phyloP scores from a whole-genome alignment of 225 moss, liverwort and hornwort genomes.

The Physcomitrium patens region DNA sequence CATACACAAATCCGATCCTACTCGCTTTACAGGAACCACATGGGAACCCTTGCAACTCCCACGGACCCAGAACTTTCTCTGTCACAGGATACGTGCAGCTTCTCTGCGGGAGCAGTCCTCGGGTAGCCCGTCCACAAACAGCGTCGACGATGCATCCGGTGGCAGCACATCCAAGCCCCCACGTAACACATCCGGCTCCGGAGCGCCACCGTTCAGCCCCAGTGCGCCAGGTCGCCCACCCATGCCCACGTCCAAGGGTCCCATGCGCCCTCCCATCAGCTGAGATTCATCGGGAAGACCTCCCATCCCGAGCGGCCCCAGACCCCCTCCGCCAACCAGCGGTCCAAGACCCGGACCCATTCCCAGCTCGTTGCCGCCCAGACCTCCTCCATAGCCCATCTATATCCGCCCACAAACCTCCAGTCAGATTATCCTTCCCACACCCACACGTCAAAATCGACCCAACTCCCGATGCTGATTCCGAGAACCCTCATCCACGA shows the following conservation, averaged over 20 bases:
- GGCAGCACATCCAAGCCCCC: constrained; percentile 92
- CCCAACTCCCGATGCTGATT: too few relatives aligned
- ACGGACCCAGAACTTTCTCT: too few relatives aligned
- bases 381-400: constrained; percentile 91
- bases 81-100: constrained; percentile 88
- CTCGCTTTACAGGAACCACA: too few relatives aligned
- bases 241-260: constrained; percentile 83
- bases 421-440: not conserved
- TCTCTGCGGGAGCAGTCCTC: constrained; percentile 98
- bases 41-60: too few relatives aligned
- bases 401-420: constrained; percentile 37
- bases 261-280: constrained; percentile 88
- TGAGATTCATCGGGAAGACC: constrained; percentile 86
- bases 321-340: constrained; percentile 75
- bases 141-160: constrained; percentile 93
- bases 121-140: constrained; percentile 97
- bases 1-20: too few relatives aligned
- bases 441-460: too few relatives aligned
- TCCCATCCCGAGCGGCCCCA: constrained; percentile 76
- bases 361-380: constrained; percentile 81
- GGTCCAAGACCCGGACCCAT: constrained; percentile 93
- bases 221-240: constrained; percentile 89
- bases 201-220: constrained; percentile 87
- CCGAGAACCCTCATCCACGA: too few relatives aligned
- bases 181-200: constrained; percentile 83